Conservation (phyloP, 352 stramenopile species). For the Globisporangium solare region DNA sequence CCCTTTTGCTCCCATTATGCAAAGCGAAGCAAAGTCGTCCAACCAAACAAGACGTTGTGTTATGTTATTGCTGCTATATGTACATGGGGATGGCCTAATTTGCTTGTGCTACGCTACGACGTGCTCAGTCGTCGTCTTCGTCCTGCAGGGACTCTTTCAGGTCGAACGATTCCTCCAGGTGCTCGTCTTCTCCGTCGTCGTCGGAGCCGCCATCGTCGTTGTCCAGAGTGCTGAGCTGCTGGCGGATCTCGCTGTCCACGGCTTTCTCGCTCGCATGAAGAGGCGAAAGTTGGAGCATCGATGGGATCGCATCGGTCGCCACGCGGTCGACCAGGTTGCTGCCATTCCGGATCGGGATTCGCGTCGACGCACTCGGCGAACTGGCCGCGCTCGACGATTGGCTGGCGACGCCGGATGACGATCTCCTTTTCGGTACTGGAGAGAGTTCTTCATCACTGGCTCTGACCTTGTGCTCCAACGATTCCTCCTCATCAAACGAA, state of each 20-base stretch:
- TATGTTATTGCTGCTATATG: no score
- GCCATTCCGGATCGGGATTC: constrained; percentile 19
- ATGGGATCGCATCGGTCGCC: constrained; percentile 11
- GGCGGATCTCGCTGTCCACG: constrained; percentile 6
- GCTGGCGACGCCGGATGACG: no score
- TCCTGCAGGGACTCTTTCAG: constrained; percentile 70
- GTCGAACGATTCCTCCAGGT: constrained; percentile 73
- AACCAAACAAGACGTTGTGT: no score
- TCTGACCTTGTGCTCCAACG: no score
- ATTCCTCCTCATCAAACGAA: no score
- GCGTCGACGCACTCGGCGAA: constrained; percentile 12
- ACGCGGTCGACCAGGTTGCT: constrained; percentile 18
- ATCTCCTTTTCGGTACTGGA: no score
- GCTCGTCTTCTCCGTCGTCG: constrained; percentile 39
- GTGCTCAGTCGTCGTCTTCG: constrained; percentile 25
- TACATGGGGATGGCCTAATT: no score
- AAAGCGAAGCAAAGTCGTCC: no score
- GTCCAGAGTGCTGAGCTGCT: constrained; percentile 1
- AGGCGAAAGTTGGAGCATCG: constrained; percentile 9
- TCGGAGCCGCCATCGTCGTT: constrained; percentile 9
- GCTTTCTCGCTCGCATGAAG: not conserved
- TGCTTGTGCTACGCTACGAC: no score
- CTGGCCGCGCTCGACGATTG: not conserved
- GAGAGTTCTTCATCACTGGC: not conserved
- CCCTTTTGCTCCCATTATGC: no score